Evolutionary conservation across 148 eudicot genomes (phyloP).

Genomic region (Fagopyrum tataricum): DNA sequence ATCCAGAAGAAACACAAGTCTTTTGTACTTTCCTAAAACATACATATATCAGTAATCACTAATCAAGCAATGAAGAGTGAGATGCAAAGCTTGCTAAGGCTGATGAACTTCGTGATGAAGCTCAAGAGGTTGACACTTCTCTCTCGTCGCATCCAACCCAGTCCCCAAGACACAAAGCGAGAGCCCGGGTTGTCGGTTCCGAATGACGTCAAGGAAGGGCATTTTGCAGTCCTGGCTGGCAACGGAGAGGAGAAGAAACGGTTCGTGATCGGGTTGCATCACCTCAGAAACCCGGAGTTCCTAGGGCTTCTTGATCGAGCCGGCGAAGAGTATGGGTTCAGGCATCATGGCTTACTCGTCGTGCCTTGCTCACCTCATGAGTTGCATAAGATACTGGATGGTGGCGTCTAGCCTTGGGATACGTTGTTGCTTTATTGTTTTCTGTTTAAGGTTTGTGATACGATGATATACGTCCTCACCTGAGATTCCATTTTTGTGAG

Average conservation of each 20-base stretch:
- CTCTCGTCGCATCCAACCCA: conserved; percentile 11
- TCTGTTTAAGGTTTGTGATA: background rate
- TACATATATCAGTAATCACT: no score
- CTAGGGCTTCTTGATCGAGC: conserved; percentile 11
- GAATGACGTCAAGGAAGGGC: conserved; percentile 8
- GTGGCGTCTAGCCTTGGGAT: background rate
- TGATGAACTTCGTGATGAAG: background rate
- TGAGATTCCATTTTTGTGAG: background rate
- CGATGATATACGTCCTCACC: no score
- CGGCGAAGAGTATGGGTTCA: conserved; percentile 14
- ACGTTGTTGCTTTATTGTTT: background rate
- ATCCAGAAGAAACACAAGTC: background rate
- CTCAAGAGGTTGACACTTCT: background rate
- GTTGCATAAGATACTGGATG: background rate
- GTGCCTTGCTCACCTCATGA: conserved; percentile 13
- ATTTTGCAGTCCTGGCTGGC: conserved; percentile 15
- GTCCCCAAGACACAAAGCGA: background rate
- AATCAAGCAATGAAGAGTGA: background rate
- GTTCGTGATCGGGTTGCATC: conserved; percentile 10
- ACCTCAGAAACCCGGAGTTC: conserved; percentile 11
- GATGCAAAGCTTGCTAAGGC: background rate
- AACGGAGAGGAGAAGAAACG: background rate
- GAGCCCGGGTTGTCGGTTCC: background rate
- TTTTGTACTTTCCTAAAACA: background rate
- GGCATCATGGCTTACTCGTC: conserved; percentile 7